A percentile compares a stretch with the other conserved stretches of the same genome.
Evolutionary conservation across 257 asterid genomes (phyloP).

Genomic region (Apocynum venetum): DNA sequence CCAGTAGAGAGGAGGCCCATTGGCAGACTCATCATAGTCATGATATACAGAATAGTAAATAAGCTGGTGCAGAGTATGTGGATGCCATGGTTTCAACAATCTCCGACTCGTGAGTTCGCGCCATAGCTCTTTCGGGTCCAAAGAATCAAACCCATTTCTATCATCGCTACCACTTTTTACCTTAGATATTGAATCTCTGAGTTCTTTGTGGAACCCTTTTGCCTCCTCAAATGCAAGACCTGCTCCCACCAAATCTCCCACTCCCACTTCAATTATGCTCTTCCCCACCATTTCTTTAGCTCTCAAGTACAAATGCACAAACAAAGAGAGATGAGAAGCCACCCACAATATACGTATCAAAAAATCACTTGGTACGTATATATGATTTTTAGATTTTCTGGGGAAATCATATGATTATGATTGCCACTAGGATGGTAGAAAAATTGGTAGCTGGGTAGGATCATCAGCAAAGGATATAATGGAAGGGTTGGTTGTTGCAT

Average conservation of each 20-base stretch:
- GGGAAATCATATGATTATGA: background rate
- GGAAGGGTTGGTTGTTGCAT: too few species aligned
- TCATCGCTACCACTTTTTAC: background rate
- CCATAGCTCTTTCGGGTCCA: slow-evolving; percentile 49
- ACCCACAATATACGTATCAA: background rate
- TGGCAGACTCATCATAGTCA: slow-evolving; percentile 39
- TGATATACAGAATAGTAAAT: slow-evolving; percentile 57
- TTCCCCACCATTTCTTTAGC: slow-evolving; percentile 32
- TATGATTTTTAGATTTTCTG: too few species aligned
- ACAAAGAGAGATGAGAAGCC: background rate
- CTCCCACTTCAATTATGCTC: slow-evolving; percentile 47
- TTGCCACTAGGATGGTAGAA: background rate
- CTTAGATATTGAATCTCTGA: slow-evolving; percentile 31
- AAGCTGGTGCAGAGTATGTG: slow-evolving; percentile 68
- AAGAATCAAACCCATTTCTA: slow-evolving; percentile 13
- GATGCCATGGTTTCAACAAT: slow-evolving; percentile 70
- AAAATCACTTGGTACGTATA: background rate
- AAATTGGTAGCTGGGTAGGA: background rate
- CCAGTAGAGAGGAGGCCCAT: slow-evolving; percentile 82
- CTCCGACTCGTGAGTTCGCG: slow-evolving; percentile 42
- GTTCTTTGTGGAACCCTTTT: slow-evolving; percentile 32
- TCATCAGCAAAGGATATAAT: background rate
- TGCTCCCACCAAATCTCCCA: slow-evolving; percentile 49
- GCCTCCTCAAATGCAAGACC: slow-evolving; percentile 61
- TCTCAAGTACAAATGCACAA: background rate